Evolutionary conservation across 2,329 filamentous ascomycete genomes (phyloP), one percentile per base, ranked within the genome.

Genomic region (Beauveria brongniartii): DNA sequence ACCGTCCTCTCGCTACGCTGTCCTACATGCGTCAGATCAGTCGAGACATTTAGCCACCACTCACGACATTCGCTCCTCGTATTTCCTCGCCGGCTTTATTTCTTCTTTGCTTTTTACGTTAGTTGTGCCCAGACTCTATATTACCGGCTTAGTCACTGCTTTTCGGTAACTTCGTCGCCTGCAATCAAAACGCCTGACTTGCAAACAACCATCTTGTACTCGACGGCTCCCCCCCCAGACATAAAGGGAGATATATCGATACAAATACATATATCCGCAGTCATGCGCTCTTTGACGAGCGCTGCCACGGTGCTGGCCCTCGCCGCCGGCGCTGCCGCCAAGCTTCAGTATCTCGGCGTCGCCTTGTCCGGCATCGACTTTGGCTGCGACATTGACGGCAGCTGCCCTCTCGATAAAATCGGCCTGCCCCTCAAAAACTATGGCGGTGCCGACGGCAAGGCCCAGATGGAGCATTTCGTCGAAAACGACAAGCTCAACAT

Each of bases 401-500:
- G 67, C 50, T 78, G 76, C 68, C 73, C 74, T 1, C 64, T 67
- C 5, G 66, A 66, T 16, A 72, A 70, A 0, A 67, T 71, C 18
- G 71, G 74, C 52, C 67, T 78, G 30, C 75, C 74, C 10, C 63
- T 75, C 14, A 67, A 63, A 7, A 62, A 65, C 20, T 65, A 69
- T 12, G 70, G 70, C 8, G 72, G 71, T 20, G 71, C 69, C 64
- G 72, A 63, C 46, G 57, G 61, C 57, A 10, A 55, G 47, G 61
- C 52, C 14, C 82, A 85, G 66, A 85, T 86, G 79, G 73, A 79
- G 47, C 82, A 85, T 65, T 86, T 85, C 65, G 74, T 78, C 50
- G 71, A 75, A 14, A 73, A 82, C 60, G 73, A 78, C 63, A 73
- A 74, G 59, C 74, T 85, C 56, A 85, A 85, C 67, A 76, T 81